Evolutionary conservation across 2,329 filamentous ascomycete genomes (phyloP).

Genomic region (Madurella fahalii): DNA sequence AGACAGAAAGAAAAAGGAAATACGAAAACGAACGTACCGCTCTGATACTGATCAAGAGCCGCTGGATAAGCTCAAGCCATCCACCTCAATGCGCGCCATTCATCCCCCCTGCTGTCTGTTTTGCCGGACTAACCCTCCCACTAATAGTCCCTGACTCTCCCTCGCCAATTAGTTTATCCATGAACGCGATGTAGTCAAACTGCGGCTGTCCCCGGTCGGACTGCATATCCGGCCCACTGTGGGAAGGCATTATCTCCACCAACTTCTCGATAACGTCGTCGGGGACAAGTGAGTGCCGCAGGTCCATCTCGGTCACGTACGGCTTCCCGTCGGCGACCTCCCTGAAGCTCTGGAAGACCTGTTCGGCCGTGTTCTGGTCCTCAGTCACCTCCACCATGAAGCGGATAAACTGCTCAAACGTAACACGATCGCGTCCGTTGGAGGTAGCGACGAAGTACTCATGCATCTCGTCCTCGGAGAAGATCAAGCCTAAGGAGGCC

Average conservation of each 20-base stretch:
- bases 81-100: constrained; percentile 13
- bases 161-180: constrained; percentile 74
- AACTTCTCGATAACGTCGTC: constrained; percentile 96
- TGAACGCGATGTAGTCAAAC: constrained; percentile 95
- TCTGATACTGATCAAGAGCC: constrained; percentile 1
- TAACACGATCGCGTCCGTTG: constrained; percentile 71
- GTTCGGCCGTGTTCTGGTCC: constrained; percentile 97
- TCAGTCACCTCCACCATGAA: constrained; percentile 99
- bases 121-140: constrained; percentile 32
- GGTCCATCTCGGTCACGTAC: constrained; percentile 96
- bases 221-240: constrained; percentile 79
- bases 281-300: constrained; percentile 89
- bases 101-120: constrained; percentile 17
- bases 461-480: constrained; percentile 98
- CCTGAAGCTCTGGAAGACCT: constrained; percentile 95
- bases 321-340: constrained; percentile 98
- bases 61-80: background rate
- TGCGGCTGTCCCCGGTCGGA: constrained; percentile 81
- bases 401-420: constrained; percentile 96
- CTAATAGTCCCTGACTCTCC: constrained; percentile 31
- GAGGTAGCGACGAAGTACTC: constrained; percentile 89
- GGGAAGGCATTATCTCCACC: constrained; percentile 77
- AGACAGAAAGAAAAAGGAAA: background rate
- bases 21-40: constrained; percentile 4
- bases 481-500: constrained; percentile 91